phyloP scores from a whole-genome alignment of 1,284 basidiomycete species.

The Rhodotorula sp. region DNA sequence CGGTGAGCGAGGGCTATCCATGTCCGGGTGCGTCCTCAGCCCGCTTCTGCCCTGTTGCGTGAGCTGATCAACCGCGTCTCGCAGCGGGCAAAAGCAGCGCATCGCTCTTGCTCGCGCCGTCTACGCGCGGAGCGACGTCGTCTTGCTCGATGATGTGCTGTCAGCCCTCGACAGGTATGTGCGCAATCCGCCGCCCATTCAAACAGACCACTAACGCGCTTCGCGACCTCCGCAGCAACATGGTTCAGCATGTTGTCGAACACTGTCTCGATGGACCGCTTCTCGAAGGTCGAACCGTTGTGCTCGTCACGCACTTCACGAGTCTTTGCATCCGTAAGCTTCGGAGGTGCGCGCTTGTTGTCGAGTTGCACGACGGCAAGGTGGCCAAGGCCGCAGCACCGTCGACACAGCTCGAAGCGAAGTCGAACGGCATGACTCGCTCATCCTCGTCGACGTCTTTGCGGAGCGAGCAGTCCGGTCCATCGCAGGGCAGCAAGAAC shows the following conservation, averaged over 20 bases:
- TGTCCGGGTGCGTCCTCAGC: slow-evolving; percentile 25
- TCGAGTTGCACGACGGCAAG: slow-evolving; percentile 74
- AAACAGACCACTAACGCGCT: slow-evolving; percentile 49
- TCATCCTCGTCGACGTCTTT: slow-evolving; percentile 45
- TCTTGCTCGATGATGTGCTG: slow-evolving; percentile 43
- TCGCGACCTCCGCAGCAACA: slow-evolving; percentile 60
- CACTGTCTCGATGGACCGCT: slow-evolving; percentile 79
- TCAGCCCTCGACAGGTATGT: slow-evolving; percentile 38
- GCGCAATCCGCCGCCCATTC: slow-evolving; percentile 24
- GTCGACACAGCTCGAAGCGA: slow-evolving; percentile 57
- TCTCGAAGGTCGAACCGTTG: slow-evolving; percentile 70
- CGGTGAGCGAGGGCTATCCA: slow-evolving; percentile 24
- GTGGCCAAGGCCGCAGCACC: slow-evolving; percentile 66
- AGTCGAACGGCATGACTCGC: slow-evolving; percentile 41
- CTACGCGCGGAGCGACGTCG: slow-evolving; percentile 54
- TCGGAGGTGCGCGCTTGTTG: slow-evolving; percentile 54
- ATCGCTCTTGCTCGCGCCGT: slow-evolving; percentile 88
- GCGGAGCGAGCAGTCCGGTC: slow-evolving; percentile 48
- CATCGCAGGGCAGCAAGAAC: slow-evolving; percentile 17
- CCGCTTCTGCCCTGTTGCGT: not conserved
- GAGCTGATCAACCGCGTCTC: slow-evolving; percentile 51
- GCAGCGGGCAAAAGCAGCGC: slow-evolving; percentile 84
- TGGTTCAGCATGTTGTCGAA: slow-evolving; percentile 60
- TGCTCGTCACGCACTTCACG: slow-evolving; percentile 86
- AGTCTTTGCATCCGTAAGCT: slow-evolving; percentile 69